Evolutionary conservation across 2,329 filamentous ascomycete species (phyloP).

Genomic region (Knoxdaviesia capensis): DNA sequence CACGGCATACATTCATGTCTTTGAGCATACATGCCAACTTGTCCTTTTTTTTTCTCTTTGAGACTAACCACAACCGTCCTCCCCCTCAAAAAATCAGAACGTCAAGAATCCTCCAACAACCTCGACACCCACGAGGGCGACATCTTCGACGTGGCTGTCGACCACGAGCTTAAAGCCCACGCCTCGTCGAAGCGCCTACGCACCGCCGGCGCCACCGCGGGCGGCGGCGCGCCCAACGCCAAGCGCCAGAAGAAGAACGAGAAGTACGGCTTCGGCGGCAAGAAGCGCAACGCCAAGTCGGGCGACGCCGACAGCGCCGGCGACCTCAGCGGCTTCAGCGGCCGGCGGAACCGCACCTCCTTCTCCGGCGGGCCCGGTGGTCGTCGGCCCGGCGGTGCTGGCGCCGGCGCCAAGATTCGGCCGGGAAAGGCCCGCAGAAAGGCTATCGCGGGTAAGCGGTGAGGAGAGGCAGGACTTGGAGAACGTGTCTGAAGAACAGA

Average conservation of each 20-base stretch:
- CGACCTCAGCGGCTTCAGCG: slow-evolving; percentile 64
- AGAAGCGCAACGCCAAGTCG: slow-evolving; percentile 83
- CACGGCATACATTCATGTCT: not conserved
- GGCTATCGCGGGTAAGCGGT: slow-evolving; percentile 5
- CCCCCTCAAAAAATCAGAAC: slow-evolving; percentile 59
- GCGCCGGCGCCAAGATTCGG: slow-evolving; percentile 2
- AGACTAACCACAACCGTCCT: slow-evolving; percentile 8
- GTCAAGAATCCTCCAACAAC: slow-evolving; percentile 46
- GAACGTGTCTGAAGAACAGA: too few relatives aligned
- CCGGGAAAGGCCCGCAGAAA: slow-evolving; percentile 7
- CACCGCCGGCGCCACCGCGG: slow-evolving; percentile 16
- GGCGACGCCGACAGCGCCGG: slow-evolving; percentile 68
- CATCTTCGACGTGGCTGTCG: slow-evolving; percentile 78
- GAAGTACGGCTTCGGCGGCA: slow-evolving; percentile 90
- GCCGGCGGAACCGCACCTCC: slow-evolving; percentile 29
- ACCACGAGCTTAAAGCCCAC: slow-evolving; percentile 33
- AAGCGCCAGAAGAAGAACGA: slow-evolving; percentile 90
- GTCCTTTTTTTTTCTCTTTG: not conserved
- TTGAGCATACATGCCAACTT: slow-evolving; percentile 1
- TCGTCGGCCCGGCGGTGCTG: too few relatives aligned
- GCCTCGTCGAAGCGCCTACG: too few relatives aligned
- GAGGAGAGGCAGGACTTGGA: not conserved
- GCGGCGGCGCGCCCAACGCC: slow-evolving; percentile 23
- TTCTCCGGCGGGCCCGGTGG: slow-evolving; percentile 4
- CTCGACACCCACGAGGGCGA: slow-evolving; percentile 56